phyloP scores from a whole-genome alignment of 768 basidiomycete genomes.

The Cyclocybe aegerita region DNA sequence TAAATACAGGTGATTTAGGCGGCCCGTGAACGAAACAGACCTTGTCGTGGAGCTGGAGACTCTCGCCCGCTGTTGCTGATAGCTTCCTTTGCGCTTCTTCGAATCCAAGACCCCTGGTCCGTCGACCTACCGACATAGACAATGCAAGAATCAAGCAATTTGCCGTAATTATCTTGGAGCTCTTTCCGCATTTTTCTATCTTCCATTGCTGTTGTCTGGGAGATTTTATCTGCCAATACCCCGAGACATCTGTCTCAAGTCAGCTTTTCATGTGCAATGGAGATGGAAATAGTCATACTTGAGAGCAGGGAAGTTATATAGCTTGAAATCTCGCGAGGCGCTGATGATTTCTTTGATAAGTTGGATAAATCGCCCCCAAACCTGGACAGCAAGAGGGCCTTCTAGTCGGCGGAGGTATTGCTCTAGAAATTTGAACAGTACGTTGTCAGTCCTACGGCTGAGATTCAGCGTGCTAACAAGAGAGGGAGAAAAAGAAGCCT shows the following conservation, averaged over 20 bases:
- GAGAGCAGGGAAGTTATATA: slow-evolving; percentile 69
- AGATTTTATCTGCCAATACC: slow-evolving; percentile 79
- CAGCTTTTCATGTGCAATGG: slow-evolving; percentile 3
- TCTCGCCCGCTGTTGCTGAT: slow-evolving; percentile 65
- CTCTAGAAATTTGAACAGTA: slow-evolving; percentile 86
- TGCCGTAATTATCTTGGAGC: slow-evolving; percentile 86
- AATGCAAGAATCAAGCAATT: slow-evolving; percentile 80
- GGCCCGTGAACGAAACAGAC: not conserved
- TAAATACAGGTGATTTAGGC: not conserved
- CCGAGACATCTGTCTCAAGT: slow-evolving; percentile 59
- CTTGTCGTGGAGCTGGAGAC: slow-evolving; percentile 64
- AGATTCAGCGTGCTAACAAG: slow-evolving; percentile 4
- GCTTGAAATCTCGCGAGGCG: slow-evolving; percentile 64
- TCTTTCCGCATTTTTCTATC: slow-evolving; percentile 88
- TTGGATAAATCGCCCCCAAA: slow-evolving; percentile 80
- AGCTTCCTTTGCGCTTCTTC: slow-evolving; percentile 64
- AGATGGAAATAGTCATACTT: slow-evolving; percentile 43
- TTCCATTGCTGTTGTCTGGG: slow-evolving; percentile 89
- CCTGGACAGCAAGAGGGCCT: slow-evolving; percentile 89
- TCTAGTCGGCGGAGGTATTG: slow-evolving; percentile 82
- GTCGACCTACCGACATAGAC: slow-evolving; percentile 68
- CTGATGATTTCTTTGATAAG: slow-evolving; percentile 77
- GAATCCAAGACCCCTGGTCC: slow-evolving; percentile 81
- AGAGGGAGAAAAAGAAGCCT: slow-evolving; percentile 21
- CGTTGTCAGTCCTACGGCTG: slow-evolving; percentile 59